Evolutionary conservation across 2,329 filamentous ascomycete species (phyloP).

Genomic region (Diaporthe citrichinensis): DNA sequence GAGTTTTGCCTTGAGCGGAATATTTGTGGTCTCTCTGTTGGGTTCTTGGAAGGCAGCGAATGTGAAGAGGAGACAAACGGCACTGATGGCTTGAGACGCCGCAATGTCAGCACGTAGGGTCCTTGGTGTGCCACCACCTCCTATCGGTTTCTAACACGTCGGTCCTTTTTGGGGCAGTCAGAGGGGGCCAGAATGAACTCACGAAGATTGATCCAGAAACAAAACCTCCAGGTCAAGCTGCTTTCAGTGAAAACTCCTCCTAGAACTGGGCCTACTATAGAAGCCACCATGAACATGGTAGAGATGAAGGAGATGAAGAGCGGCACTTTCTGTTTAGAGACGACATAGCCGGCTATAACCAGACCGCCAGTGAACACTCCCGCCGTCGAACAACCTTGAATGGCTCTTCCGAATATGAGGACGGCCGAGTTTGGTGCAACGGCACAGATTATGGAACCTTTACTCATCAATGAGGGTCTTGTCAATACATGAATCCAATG

Average conservation of each 20-base stretch:
- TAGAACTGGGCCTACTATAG: slow-evolving; percentile 33
- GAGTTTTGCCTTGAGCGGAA: slow-evolving; percentile 20
- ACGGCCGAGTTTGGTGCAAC: slow-evolving; percentile 32
- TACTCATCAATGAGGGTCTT: neutral
- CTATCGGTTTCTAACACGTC: too few species aligned
- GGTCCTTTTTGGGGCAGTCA: neutral
- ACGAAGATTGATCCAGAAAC: slow-evolving; percentile 40
- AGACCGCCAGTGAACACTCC: slow-evolving; percentile 33
- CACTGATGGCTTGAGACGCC: neutral
- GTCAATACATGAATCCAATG: too few species aligned
- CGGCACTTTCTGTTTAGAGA: slow-evolving; percentile 24
- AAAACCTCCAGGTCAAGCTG: slow-evolving; percentile 36
- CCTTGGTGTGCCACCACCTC: neutral
- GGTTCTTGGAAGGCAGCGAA: slow-evolving; percentile 6
- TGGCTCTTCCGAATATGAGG: slow-evolving; percentile 29
- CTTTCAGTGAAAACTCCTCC: slow-evolving; percentile 32
- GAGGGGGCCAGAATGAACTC: neutral
- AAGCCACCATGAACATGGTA: slow-evolving; percentile 30
- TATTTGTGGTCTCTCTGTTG: neutral
- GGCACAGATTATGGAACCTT: slow-evolving; percentile 31
- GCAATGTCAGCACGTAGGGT: neutral
- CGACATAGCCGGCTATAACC: slow-evolving; percentile 22
- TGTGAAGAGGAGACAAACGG: slow-evolving; percentile 21
- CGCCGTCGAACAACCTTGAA: slow-evolving; percentile 21
- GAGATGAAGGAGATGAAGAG: slow-evolving; percentile 29